Conservation (phyloP, 2,329 filamentous ascomycete genomes). For the Gliomastix tumulicola region DNA sequence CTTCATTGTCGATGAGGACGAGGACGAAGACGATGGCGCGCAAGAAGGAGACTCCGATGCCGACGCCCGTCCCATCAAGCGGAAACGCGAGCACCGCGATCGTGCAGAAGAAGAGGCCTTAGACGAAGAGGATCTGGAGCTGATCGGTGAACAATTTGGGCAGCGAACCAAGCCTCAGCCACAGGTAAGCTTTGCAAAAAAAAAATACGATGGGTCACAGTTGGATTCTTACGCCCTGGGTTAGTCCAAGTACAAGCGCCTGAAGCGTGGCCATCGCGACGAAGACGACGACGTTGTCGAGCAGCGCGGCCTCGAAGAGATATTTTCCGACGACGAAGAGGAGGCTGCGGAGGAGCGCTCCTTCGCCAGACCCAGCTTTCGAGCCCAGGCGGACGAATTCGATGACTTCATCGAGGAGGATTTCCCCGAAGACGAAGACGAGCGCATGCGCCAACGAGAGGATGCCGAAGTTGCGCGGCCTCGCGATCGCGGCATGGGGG, state of each 20-base stretch:
- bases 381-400: constrained; percentile 69
- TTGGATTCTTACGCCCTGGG: too few species aligned
- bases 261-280: constrained; percentile 84
- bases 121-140: constrained; percentile 91
- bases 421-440: constrained; percentile 79
- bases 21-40: constrained; percentile 66
- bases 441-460: constrained; percentile 67
- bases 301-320: constrained; percentile 75
- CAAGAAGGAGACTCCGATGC: constrained; percentile 52
- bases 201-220: too few species aligned
- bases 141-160: constrained; percentile 79
- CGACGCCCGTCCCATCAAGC: constrained; percentile 49
- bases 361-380: constrained; percentile 45
- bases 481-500: constrained; percentile 61
- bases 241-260: constrained; percentile 87
- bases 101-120: constrained; percentile 81
- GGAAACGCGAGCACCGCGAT: constrained; percentile 70
- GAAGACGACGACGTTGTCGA: constrained; percentile 59
- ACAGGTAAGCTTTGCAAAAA: constrained; percentile 65
- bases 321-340: constrained; percentile 94
- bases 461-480: constrained; percentile 85
- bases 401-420: constrained; percentile 98
- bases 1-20: constrained; percentile 92
- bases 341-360: constrained; percentile 51
- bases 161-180: constrained; percentile 53